Percentiles rank a stretch among this genome's conserved stretches.
Conservation (phyloP, 257 asterid genomes). For the Penstemon eatonii region DNA sequence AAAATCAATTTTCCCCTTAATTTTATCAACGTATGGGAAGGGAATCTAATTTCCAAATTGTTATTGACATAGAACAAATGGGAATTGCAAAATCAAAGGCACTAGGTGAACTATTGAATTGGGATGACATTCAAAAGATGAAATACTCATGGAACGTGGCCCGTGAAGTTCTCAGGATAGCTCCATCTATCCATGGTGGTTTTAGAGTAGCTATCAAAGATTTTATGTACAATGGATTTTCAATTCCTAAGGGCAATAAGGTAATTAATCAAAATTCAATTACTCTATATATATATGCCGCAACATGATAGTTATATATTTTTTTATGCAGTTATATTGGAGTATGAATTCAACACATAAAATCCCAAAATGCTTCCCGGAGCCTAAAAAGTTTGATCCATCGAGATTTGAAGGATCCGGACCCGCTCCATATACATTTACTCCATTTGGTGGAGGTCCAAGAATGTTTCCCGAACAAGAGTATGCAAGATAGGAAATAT, state of each 20-base stretch:
- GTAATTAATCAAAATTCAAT: constrained; percentile 23
- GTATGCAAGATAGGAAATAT: too few relatives aligned
- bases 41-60: too few relatives aligned
- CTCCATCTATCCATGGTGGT: constrained; percentile 64
- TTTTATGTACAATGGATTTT: constrained; percentile 55
- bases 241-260: constrained; percentile 68
- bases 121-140: constrained; percentile 66
- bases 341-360: too few relatives aligned
- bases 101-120: constrained; percentile 49
- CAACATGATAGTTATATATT: not conserved
- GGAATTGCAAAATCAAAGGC: constrained; percentile 53
- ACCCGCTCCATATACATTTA: too few relatives aligned
- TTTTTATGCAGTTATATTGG: too few relatives aligned
- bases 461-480: too few relatives aligned
- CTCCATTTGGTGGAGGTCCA: too few relatives aligned
- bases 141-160: constrained; percentile 71
- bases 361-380: too few relatives aligned
- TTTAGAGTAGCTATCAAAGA: constrained; percentile 59
- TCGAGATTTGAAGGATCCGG: too few relatives aligned
- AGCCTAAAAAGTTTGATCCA: too few relatives aligned
- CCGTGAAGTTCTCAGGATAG: constrained; percentile 55
- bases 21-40: too few relatives aligned
- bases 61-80: constrained; percentile 50
- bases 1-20: too few relatives aligned
- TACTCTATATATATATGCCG: constrained; percentile 20